Percentiles rank a stretch among this genome's conserved stretches.
Conservation (phyloP, 805 yeast genomes). For the Lachancea sp. region DNA sequence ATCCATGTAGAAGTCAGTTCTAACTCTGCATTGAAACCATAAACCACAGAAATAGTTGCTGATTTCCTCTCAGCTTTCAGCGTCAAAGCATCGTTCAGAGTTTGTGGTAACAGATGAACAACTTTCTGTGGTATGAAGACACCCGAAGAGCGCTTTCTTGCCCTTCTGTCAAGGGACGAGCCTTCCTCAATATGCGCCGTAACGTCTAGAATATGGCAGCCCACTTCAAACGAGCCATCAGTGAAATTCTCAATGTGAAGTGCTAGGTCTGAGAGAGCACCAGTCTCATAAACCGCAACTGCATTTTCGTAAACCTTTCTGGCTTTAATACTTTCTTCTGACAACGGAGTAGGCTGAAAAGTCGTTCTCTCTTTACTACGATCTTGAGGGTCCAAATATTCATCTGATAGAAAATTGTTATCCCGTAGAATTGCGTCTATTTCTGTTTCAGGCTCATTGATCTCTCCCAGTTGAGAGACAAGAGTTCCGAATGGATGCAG, state of each 20-base stretch:
- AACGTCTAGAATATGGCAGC: constrained; percentile 81
- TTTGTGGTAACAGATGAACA: constrained; percentile 59
- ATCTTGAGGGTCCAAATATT: constrained; percentile 49
- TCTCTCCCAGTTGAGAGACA: constrained; percentile 76
- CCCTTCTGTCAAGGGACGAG: constrained; percentile 75
- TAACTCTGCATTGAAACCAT: constrained; percentile 68
- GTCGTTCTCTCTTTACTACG: constrained; percentile 25
- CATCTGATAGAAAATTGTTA: constrained; percentile 75
- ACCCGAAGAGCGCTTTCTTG: constrained; percentile 83
- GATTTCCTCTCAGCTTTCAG: constrained; percentile 54
- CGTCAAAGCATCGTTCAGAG: constrained; percentile 53
- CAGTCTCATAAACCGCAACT: constrained; percentile 32
- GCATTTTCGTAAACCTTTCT: constrained; percentile 26
- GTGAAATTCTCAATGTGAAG: constrained; percentile 64
- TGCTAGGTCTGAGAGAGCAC: constrained; percentile 60
- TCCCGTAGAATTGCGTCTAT: constrained; percentile 85
- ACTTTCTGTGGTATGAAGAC: constrained; percentile 79
- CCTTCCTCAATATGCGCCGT: constrained; percentile 67
- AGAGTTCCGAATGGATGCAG: constrained; percentile 96
- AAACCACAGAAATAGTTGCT: constrained; percentile 70
- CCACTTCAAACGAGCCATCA: constrained; percentile 59
- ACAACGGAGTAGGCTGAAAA: constrained; percentile 21
- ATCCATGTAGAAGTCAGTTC: constrained; percentile 73
- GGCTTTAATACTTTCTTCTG: constrained; percentile 17
- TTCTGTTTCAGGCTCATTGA: constrained; percentile 71